Evolutionary conservation across 805 yeast genomes (phyloP), one percentile per base, ranked within the genome.

Genomic region (Starmerella cellae): DNA sequence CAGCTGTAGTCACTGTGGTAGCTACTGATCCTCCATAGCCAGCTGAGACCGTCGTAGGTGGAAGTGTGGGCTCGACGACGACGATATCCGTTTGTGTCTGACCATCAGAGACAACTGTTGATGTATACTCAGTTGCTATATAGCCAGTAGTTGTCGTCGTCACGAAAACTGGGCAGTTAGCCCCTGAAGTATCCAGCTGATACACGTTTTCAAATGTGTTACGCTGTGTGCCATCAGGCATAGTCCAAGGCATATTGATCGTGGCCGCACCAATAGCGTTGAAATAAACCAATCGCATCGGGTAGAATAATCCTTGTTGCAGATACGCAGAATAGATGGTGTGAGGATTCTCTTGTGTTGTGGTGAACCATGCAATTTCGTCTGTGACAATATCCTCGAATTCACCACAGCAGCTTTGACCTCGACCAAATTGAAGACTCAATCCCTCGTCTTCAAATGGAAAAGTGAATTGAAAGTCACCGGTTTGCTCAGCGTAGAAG

Each of bases 391-490:
- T 20, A 19, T 42, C 34, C 9, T 14, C 6, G 19, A 42, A 37
- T 21, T 37, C 41, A 14, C 45, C 45, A 20, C 45, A 42, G 37
- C 45, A 42, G 6, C n/a, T 4, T 14, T 6, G 14, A 11, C 40
- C 45, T 6, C 41, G 22, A 13, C 45, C 45, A 3, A 42, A 14
- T 21, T 42, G 45, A 24, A 42, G 9, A 23, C 45, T 42, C 16
- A 20, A 13, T 3, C 35, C 26, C 8, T 42, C 45, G 20, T 42
- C 45, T 5, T 30, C 45, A 3, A 4, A 9, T 5, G 35, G 24
- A 5, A 16, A 5, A 9, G 11, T 3, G 26, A 42, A 37, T 16
- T 23, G 21, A 30, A 37, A 42, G 3, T 10, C 13, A 19, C 45
- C 45, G 5, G 33, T 11, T 16, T 39, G 27, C 2, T 23, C 20